A percentile compares a stretch with the other conserved stretches of the same genome.
Evolutionary conservation across 2,329 filamentous ascomycete genomes (phyloP).

Genomic region (Achaetomium macrosporum): DNA sequence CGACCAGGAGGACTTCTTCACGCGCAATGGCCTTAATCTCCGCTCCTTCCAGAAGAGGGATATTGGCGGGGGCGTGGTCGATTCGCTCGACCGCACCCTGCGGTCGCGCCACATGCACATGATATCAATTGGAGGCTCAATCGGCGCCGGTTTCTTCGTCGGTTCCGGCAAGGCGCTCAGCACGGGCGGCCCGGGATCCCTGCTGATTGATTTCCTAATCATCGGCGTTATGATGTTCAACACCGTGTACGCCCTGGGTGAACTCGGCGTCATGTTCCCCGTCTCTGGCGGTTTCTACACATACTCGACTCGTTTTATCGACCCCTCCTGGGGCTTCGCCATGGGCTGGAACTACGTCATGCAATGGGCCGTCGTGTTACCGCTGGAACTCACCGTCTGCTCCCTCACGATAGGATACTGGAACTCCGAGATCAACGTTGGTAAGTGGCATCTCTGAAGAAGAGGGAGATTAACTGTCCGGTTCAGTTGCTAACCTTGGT

Average conservation of each 20-base stretch:
- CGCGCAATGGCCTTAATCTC: constrained; percentile 37
- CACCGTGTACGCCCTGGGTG: constrained; percentile 55
- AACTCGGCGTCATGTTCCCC: constrained; percentile 56
- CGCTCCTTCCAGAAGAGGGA: constrained; percentile 38
- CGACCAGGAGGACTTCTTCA: constrained; percentile 30
- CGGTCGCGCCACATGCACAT: constrained; percentile 55
- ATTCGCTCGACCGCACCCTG: constrained; percentile 36
- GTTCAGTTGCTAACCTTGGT: neutral
- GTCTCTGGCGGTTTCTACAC: constrained; percentile 59
- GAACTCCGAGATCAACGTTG: constrained; percentile 39
- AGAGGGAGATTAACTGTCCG: neutral
- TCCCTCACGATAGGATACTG: constrained; percentile 48
- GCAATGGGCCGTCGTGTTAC: constrained; percentile 46
- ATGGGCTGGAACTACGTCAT: constrained; percentile 48
- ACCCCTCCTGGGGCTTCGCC: constrained; percentile 54
- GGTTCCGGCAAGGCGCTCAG: constrained; percentile 50
- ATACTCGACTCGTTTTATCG: constrained; percentile 56
- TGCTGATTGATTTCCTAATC: constrained; percentile 48
- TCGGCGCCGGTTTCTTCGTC: constrained; percentile 59
- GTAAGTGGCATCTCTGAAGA: constrained; percentile 18
- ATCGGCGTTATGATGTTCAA: constrained; percentile 58
- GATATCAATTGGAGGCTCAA: constrained; percentile 57
- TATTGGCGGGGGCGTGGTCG: constrained; percentile 21
- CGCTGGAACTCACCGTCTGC: constrained; percentile 46
- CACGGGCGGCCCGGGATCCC: constrained; percentile 42